Conservation (phyloP, 202 grass and related monocot species). For the Cymbopogon flexuosus region DNA sequence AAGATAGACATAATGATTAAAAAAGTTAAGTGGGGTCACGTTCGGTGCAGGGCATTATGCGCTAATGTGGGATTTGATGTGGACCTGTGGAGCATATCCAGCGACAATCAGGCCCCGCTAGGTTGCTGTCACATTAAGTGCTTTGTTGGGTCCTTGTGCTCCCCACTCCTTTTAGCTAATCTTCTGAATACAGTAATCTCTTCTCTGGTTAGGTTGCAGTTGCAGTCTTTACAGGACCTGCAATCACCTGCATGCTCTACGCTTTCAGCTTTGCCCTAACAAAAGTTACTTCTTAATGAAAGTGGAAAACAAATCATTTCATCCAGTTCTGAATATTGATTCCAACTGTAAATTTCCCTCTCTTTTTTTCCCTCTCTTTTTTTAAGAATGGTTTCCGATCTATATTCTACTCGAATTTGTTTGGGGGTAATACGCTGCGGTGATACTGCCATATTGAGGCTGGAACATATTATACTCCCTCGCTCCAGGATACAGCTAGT, state of each 20-base stretch:
- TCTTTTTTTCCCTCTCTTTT: not conserved
- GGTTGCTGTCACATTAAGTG: constrained; percentile 58
- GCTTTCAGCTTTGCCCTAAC: not conserved
- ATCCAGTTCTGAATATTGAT: too few species aligned
- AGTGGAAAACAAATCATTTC: too few species aligned
- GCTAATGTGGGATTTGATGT: constrained; percentile 79
- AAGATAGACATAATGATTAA: not conserved
- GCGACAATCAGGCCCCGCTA: constrained; percentile 50
- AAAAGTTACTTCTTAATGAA: not conserved
- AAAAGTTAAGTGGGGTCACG: not conserved
- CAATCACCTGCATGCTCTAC: not conserved
- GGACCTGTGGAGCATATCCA: constrained; percentile 60
- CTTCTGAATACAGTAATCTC: not conserved
- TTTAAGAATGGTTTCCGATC: not conserved
- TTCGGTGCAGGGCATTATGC: constrained; percentile 45
- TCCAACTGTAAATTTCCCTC: not conserved
- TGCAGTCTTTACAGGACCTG: not conserved
- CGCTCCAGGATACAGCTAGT: too few species aligned
- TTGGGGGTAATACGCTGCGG: not conserved
- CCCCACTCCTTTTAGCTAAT: constrained; percentile 5
- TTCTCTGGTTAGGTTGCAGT: not conserved
- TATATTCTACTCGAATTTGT: not conserved
- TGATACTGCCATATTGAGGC: not conserved
- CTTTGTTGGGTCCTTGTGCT: constrained; percentile 43
- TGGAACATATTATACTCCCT: not conserved